These are phyloP conservation scores for Penicillium canescens DNA, from an alignment of 495 filamentous ascomycete species.

Conservation along the genomic window DNA sequence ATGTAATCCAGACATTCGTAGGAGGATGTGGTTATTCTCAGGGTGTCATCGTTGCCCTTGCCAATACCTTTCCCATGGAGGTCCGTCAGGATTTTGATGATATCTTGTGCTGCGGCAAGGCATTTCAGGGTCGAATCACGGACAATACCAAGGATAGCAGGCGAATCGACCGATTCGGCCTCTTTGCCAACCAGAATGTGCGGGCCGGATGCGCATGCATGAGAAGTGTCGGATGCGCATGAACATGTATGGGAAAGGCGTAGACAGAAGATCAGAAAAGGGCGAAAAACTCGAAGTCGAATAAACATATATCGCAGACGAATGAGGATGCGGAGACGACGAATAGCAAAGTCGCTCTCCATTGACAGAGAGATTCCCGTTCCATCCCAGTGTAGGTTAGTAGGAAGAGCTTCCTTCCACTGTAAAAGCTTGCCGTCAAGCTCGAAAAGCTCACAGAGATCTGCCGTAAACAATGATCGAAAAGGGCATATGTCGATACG, in stretches of 20 bases:
- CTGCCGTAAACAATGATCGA: not conserved
- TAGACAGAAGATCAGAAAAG: constrained; percentile 10
- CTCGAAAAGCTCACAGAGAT: not conserved
- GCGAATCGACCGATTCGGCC: not conserved
- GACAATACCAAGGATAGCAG: constrained; percentile 4
- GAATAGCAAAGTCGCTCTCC: constrained; percentile 4
- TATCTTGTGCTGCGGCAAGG: constrained; percentile 3
- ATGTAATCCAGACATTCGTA: not conserved
- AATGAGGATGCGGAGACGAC: constrained; percentile 11
- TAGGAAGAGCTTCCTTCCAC: not conserved
- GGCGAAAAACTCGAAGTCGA: constrained; percentile 18
- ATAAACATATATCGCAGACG: constrained; percentile 16
- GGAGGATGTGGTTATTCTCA: not conserved
- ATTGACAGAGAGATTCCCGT: not conserved
- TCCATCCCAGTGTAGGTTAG: not conserved
- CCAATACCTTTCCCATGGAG: not conserved
- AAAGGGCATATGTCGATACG: not conserved
- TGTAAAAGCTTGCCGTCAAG: not conserved
- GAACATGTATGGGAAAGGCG: constrained; percentile 9
- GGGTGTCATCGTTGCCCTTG: not conserved
- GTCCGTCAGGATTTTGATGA: not conserved
- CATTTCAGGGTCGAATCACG: constrained; percentile 17
- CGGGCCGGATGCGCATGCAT: not conserved
- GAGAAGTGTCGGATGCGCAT: constrained; percentile 3
- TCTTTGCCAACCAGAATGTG: not conserved